Conservation (phyloP, 768 basidiomycete genomes). For the Cyclocybe aegerita region DNA sequence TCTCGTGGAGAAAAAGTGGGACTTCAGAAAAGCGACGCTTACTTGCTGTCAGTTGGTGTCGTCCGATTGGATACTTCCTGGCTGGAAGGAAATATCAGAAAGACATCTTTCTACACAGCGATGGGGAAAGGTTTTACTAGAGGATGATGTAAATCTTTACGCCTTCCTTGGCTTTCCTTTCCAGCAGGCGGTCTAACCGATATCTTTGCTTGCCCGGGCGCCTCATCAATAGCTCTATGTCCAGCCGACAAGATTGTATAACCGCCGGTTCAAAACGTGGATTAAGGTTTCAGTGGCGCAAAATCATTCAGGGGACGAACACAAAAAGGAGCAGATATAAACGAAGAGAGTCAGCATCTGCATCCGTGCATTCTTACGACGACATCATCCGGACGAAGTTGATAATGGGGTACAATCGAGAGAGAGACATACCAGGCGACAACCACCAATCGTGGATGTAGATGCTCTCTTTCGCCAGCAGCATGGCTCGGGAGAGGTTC, state of each 20-base stretch:
- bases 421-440: slow-evolving; percentile 63
- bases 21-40: slow-evolving; percentile 23
- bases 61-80: slow-evolving; percentile 95
- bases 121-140: slow-evolving; percentile 55
- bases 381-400: neutral
- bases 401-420: neutral
- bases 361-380: neutral
- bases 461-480: slow-evolving; percentile 83
- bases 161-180: slow-evolving; percentile 91
- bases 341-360: neutral
- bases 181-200: slow-evolving; percentile 81
- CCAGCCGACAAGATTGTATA: neutral
- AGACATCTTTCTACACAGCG: neutral
- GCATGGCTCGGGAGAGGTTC: slow-evolving; percentile 90
- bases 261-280: neutral
- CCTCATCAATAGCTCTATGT: slow-evolving; percentile 79
- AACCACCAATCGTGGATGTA: slow-evolving; percentile 99
- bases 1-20: slow-evolving; percentile 6
- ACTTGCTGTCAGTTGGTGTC: slow-evolving; percentile 94
- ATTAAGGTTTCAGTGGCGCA: too few relatives aligned
- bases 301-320: neutral
- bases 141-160: slow-evolving; percentile 96
- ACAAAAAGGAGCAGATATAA: neutral
- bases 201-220: slow-evolving; percentile 84
- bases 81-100: slow-evolving; percentile 34